A percentile compares a stretch with the other conserved stretches of the same genome.
Evolutionary conservation across 2,329 filamentous ascomycete genomes (phyloP).

Genomic region (Remersonia thermophila): DNA sequence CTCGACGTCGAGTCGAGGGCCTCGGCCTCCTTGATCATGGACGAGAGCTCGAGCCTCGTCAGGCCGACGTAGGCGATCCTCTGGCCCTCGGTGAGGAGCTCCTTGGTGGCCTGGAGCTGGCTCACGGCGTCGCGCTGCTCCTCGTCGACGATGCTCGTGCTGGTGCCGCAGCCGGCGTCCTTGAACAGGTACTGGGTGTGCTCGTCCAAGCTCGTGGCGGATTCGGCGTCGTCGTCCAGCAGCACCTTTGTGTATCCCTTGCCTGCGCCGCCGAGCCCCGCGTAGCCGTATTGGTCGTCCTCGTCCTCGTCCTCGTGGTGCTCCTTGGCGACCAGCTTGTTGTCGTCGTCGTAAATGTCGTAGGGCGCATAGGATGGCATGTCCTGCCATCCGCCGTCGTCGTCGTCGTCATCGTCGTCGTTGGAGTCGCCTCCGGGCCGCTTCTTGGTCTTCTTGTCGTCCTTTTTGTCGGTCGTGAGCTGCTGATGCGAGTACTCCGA

Average conservation of each 20-base stretch:
- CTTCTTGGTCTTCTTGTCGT: constrained; percentile 31
- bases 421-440: constrained; percentile 37
- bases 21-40: constrained; percentile 61
- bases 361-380: constrained; percentile 92
- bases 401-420: constrained; percentile 40
- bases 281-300: constrained; percentile 58
- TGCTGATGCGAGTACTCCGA: constrained; percentile 93
- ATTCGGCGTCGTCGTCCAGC: constrained; percentile 87
- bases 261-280: constrained; percentile 71
- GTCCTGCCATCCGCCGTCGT: constrained; percentile 71
- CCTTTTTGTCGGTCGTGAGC: constrained; percentile 45
- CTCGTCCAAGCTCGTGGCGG: constrained; percentile 91
- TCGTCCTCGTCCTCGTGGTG: constrained; percentile 57
- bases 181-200: constrained; percentile 95
- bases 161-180: constrained; percentile 37
- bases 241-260: constrained; percentile 95
- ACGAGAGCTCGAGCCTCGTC: constrained; percentile 65
- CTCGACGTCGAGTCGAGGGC: constrained; percentile 46
- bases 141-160: constrained; percentile 46
- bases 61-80: constrained; percentile 92
- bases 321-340: constrained; percentile 73
- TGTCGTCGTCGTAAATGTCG: constrained; percentile 92
- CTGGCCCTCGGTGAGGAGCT: constrained; percentile 87
- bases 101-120: constrained; percentile 92
- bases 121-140: constrained; percentile 73